Base-by-base conservation (phyloP, 257 asterid species). In the Paulownia fortunei region DNA sequence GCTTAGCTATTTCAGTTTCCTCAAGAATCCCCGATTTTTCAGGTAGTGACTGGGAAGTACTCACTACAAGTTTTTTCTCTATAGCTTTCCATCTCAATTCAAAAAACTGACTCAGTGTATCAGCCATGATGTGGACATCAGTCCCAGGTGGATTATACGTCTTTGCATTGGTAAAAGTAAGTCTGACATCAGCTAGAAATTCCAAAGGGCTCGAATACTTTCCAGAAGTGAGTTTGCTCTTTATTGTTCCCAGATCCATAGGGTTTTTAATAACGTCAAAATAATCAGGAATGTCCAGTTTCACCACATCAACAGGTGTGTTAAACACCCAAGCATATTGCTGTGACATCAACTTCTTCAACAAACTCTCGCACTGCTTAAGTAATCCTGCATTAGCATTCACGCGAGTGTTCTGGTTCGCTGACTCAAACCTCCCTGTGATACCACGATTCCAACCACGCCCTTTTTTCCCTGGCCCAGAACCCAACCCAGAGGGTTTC, bases 231-330 rank as follows among this genome's bases (percentile, higher is more conserved):
- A 95, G 87, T 77, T 88, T 93, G 74, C 79, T 78, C 86, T 87
- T 90, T 77, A 93, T 71, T 27, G 98, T 90, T 42, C 99, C 97
- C 85, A 95, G 81, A 86, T 95, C 98, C 98, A 93, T 93, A 42
- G 98, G 99, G 32, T 82, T 87, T 84, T 95, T 93, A 37, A 95
- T 90, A 74, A 93, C 85, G 55, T 81, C 84, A 55, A 86, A 87
- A 80, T 95, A 95, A 85, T 93, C 97, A 0, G 96, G 97, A 70
- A 95, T 82, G 13, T 90, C 90, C 56, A 92, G 83, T 75, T 82
- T 64, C 63, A 91, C 97, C 36, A 73, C 73, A 72, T 95, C 99
- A 76, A 95, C 99, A 47, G 99, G 99, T 3, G 76, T 60, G 32
- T 90, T 90, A 66, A 95, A 93, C 60, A 86, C 91, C 88, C 87